Conservation (phyloP, 2,329 filamentous ascomycete species). For the Ophiostoma sp. region DNA sequence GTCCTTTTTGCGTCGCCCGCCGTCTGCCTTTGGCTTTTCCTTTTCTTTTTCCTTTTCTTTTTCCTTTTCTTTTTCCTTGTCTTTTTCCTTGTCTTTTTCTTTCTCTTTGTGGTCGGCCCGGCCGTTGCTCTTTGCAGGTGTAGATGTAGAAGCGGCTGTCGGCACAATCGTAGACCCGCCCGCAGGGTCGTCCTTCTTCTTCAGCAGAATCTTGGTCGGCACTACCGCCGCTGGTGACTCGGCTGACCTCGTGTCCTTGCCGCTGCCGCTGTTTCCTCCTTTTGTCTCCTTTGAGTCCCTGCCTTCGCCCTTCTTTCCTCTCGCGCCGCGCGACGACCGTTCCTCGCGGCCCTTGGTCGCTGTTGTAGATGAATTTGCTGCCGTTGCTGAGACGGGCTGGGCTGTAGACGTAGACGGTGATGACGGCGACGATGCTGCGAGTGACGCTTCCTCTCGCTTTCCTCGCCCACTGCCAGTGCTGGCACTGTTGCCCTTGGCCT, state of each 20-base stretch:
- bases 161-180: constrained; percentile 9
- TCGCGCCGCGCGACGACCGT: constrained; percentile 23
- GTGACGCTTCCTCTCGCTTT: not conserved
- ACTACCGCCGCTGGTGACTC: constrained; percentile 20
- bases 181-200: constrained; percentile 36
- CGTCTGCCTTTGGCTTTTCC: not conserved
- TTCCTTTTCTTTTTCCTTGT: not conserved
- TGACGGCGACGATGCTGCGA: not conserved
- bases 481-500: constrained; percentile 10
- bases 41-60: not conserved
- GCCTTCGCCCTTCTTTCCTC: constrained; percentile 26
- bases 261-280: constrained; percentile 1
- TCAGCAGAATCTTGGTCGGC: constrained; percentile 35
- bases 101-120: not conserved
- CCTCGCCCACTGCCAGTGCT: not conserved
- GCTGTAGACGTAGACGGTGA: not conserved
- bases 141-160: constrained; percentile 22
- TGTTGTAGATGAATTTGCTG: not conserved
- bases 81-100: not conserved
- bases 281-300: constrained; percentile 22
- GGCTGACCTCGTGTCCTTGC: not conserved
- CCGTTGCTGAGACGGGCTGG: no score
- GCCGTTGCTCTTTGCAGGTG: not conserved
- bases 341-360: constrained; percentile 19
- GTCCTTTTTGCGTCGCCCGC: constrained; percentile 1